A percentile compares a stretch with the other conserved stretches of the same genome.
Evolutionary conservation across 2,329 filamentous ascomycete species (phyloP).

Genomic region (Thelonectria discophora): DNA sequence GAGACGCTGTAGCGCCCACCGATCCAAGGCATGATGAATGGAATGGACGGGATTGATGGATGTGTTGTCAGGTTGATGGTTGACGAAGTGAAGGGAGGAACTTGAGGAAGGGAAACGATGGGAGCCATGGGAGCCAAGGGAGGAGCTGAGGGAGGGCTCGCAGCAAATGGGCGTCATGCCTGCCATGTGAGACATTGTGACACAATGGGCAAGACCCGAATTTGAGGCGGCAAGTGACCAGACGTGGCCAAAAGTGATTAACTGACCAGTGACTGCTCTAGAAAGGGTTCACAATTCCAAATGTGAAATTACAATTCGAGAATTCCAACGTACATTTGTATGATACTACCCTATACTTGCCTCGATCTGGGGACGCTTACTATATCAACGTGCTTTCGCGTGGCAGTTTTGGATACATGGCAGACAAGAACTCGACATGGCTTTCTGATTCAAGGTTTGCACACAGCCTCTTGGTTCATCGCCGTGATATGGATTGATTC

Average conservation of each 20-base stretch:
- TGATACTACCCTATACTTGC: neutral
- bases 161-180: neutral
- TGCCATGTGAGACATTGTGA: conserved; percentile 4
- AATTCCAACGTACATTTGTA: neutral
- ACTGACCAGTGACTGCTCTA: no score
- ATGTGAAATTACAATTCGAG: neutral
- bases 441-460: no score
- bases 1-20: neutral
- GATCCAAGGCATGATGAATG: neutral
- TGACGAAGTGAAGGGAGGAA: neutral
- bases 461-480: no score
- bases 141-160: no score
- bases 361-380: neutral
- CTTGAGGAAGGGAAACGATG: no score
- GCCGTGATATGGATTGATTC: no score
- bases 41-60: neutral
- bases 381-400: no score
- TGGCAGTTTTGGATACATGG: no score
- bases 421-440: no score
- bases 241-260: neutral
- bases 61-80: no score
- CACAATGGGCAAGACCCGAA: neutral
- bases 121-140: neutral
- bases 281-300: neutral
- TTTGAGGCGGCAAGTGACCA: neutral